A percentile compares a stretch with the other conserved stretches of the same genome.
Conservation (phyloP, 164 flowering plant genomes). For the Echeveria elegans region DNA sequence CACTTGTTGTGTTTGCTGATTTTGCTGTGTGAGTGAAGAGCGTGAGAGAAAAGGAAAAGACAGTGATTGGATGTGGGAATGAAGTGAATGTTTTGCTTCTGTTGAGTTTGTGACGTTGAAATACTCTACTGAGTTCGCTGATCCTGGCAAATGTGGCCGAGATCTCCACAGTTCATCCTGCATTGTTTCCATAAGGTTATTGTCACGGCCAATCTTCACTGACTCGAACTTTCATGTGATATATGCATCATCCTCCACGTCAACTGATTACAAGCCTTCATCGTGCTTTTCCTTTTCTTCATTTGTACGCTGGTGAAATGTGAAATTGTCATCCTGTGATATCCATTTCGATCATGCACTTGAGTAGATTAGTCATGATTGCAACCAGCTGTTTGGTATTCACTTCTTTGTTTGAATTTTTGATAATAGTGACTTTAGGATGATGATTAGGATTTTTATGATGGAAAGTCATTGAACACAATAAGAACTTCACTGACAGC, state of each 20-base stretch:
- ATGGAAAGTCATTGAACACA: neutral
- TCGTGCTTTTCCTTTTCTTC: neutral
- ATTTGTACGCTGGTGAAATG: neutral
- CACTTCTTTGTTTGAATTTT: neutral
- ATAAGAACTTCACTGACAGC: neutral
- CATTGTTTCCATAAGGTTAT: constrained; percentile 27
- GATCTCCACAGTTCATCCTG: constrained; percentile 22
- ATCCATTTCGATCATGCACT: neutral
- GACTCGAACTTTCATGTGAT: neutral
- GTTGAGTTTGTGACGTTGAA: constrained; percentile 4
- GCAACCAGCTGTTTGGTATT: neutral
- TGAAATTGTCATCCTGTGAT: neutral
- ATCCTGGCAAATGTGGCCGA: constrained; percentile 30
- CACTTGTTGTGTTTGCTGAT: neutral
- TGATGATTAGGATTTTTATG: neutral
- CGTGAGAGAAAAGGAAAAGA: neutral
- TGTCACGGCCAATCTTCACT: constrained; percentile 18
- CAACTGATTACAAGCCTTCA: neutral
- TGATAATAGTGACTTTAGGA: neutral
- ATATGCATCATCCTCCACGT: neutral
- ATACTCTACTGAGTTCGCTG: neutral
- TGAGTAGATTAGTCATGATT: neutral
- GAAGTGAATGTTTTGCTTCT: constrained; percentile 11
- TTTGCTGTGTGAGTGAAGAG: neutral
- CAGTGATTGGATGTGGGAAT: neutral